Percentiles rank a stretch among this genome's conserved stretches.
Conservation (phyloP, 192 early-diverging fungal genomes). For the Endogone sp. region DNA sequence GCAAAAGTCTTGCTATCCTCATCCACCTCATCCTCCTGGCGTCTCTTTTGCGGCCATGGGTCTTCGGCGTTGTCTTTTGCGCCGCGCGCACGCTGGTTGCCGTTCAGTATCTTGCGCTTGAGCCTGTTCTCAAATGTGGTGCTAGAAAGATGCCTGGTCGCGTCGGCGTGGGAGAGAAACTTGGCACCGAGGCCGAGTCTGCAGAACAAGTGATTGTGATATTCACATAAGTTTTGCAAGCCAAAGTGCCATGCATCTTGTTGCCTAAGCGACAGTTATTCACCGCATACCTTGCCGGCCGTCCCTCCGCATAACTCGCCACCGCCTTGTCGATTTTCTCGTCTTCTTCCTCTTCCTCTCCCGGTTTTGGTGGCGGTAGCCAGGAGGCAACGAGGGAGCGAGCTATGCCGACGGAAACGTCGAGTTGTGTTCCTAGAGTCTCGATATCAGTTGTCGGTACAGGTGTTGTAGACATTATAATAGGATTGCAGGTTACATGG, state of each 20-base stretch:
- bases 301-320: slow-evolving; percentile 19
- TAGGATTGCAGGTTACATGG: not conserved
- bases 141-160: slow-evolving; percentile 35
- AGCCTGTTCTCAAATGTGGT: slow-evolving; percentile 35
- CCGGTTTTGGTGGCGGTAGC: slow-evolving; percentile 29
- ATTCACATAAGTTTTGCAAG: not conserved
- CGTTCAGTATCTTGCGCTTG: slow-evolving; percentile 33
- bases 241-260: not conserved
- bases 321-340: slow-evolving; percentile 11
- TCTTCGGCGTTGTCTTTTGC: not conserved
- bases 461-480: slow-evolving; percentile 1
- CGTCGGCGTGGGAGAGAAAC: slow-evolving; percentile 45
- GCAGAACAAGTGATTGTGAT: not conserved
- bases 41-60: slow-evolving; percentile 9
- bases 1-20: slow-evolving; percentile 28
- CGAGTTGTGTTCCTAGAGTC: slow-evolving; percentile 47
- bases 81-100: slow-evolving; percentile 21
- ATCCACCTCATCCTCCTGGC: slow-evolving; percentile 10
- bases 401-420: slow-evolving; percentile 41
- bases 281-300: slow-evolving; percentile 30
- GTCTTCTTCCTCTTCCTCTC: slow-evolving; percentile 35
- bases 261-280: not conserved
- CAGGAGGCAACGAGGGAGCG: slow-evolving; percentile 42
- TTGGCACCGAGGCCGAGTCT: slow-evolving; percentile 51
- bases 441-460: slow-evolving; percentile 4